Percentiles rank a stretch among this genome's conserved stretches.
Evolutionary conservation across 2,329 filamentous ascomycete species (phyloP).

Genomic region (Cytospora piceae): DNA sequence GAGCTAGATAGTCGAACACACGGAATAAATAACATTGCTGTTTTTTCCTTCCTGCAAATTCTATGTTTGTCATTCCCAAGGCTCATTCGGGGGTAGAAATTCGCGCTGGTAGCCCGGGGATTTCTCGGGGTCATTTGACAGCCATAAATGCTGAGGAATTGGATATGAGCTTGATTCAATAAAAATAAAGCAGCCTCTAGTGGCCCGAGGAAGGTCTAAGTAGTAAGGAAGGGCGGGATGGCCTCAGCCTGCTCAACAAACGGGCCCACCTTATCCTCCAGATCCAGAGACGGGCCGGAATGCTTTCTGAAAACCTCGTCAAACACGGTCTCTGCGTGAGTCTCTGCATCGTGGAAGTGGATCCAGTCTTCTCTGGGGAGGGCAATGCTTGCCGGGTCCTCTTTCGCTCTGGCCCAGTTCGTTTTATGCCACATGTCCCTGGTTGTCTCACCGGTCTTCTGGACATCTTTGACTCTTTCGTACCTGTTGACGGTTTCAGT

Average conservation of each 20-base stretch:
- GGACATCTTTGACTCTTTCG: conserved; percentile 50
- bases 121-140: no score
- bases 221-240: neutral
- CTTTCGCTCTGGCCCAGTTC: conserved; percentile 53
- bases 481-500: conserved; percentile 37
- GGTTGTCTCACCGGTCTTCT: conserved; percentile 56
- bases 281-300: conserved; percentile 6
- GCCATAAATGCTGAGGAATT: no score
- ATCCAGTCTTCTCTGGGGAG: conserved; percentile 58
- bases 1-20: no score
- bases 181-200: no score
- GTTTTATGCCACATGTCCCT: conserved; percentile 60
- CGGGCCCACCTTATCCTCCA: neutral
- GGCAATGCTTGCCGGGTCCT: conserved; percentile 51
- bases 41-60: neutral
- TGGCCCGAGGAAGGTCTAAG: neutral
- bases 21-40: neutral
- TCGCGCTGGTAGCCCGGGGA: no score
- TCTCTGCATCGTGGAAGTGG: conserved; percentile 54
- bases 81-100: no score
- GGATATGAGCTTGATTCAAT: no score
- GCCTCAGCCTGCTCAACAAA: conserved; percentile 13
- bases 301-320: conserved; percentile 40
- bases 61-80: no score
- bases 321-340: conserved; percentile 45